Conservation (phyloP, 2,329 filamentous ascomycete species). For the Pestalotiopsis fici region DNA sequence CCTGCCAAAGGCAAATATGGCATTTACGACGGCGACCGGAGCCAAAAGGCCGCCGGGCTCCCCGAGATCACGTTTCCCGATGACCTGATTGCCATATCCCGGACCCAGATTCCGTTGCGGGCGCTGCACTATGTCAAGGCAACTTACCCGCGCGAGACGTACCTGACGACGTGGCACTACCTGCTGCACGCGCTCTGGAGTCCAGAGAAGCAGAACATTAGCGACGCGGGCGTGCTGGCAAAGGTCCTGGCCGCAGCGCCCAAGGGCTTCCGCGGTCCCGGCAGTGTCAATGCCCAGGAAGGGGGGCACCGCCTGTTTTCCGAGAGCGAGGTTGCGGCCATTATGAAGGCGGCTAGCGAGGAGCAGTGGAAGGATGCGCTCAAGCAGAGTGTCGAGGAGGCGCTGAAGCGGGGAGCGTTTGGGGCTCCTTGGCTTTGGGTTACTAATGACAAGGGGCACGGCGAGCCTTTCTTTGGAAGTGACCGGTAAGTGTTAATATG, state of each 20-base stretch:
- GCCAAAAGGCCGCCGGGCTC: constrained; percentile 38
- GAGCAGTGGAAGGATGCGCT: constrained; percentile 48
- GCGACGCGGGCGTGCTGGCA: constrained; percentile 12
- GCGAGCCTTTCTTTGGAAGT: constrained; percentile 76
- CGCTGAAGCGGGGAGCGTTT: constrained; percentile 68
- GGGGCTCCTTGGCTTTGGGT: constrained; percentile 79
- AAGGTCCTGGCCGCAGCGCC: constrained; percentile 18
- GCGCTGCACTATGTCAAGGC: constrained; percentile 67
- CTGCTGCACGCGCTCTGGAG: constrained; percentile 64
- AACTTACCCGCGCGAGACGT: constrained; percentile 48
- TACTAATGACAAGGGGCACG: constrained; percentile 54
- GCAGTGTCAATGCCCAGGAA: constrained; percentile 12
- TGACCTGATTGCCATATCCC: constrained; percentile 43
- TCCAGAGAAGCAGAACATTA: constrained; percentile 20
- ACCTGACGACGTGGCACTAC: constrained; percentile 53
- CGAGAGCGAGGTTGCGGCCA: constrained; percentile 50
- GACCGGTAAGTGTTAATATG: constrained; percentile 51
- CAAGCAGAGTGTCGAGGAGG: constrained; percentile 59
- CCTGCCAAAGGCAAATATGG: constrained; percentile 67
- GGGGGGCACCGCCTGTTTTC: constrained; percentile 43
- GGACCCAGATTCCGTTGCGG: constrained; percentile 60
- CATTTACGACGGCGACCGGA: constrained; percentile 39
- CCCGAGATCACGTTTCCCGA: constrained; percentile 36
- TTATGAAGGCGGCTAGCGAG: constrained; percentile 53
- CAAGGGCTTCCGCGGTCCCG: constrained; percentile 4